Percentiles rank a stretch among this genome's conserved stretches.
Conservation (phyloP, 371 early-diverging fungal species). For the Mucor sp. region DNA sequence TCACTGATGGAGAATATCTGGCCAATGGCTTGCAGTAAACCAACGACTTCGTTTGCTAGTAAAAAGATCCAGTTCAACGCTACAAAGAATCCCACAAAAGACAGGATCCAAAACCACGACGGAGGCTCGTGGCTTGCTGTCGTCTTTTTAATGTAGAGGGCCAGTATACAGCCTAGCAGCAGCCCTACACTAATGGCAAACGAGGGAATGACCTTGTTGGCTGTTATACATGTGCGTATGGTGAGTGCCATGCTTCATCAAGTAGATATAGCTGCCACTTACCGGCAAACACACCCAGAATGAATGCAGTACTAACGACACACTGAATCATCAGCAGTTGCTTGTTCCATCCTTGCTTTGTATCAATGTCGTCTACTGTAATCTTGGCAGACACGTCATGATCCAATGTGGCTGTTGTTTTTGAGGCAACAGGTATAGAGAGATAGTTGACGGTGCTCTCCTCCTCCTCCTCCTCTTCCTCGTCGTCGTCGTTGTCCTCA, state of each 20-base stretch:
- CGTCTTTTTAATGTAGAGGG: conserved; percentile 12
- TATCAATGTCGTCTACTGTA: conserved; percentile 11
- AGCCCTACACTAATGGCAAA: conserved; percentile 21
- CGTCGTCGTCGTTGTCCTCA: background rate
- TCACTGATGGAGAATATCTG: conserved; percentile 75
- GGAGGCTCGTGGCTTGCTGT: conserved; percentile 38
- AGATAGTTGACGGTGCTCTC: conserved; percentile 14
- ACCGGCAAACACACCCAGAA: conserved; percentile 35
- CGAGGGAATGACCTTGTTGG: conserved; percentile 28
- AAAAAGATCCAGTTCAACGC: conserved; percentile 82
- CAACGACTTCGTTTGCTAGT: conserved; percentile 81
- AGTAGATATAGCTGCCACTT: conserved; percentile 8
- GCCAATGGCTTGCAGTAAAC: conserved; percentile 78
- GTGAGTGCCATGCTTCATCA: too few species aligned
- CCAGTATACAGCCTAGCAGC: conserved; percentile 23
- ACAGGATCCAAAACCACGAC: conserved; percentile 48
- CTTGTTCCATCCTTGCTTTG: conserved; percentile 40
- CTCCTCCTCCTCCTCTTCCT: background rate
- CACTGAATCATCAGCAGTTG: conserved; percentile 47
- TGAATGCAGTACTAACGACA: conserved; percentile 36
- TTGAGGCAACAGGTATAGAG: conserved; percentile 18
- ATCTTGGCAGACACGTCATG: background rate
- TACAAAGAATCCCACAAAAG: conserved; percentile 71
- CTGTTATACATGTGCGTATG: conserved; percentile 24
- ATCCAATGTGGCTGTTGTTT: background rate